Evolutionary conservation across 2,329 filamentous ascomycete genomes (phyloP).

Genomic region (Aspergillus sp.): DNA sequence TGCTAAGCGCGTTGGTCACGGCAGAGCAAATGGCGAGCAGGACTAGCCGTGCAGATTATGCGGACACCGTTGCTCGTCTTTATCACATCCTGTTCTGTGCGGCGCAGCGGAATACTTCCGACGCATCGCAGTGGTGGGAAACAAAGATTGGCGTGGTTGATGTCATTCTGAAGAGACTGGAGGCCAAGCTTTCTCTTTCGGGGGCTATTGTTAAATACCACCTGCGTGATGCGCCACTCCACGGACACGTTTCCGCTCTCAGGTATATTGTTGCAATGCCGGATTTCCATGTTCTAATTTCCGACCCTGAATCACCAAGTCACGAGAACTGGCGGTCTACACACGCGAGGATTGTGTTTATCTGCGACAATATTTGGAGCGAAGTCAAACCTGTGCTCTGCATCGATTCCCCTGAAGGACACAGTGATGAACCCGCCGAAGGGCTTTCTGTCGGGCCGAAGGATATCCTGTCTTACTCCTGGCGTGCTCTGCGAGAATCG

Average conservation of each 20-base stretch:
- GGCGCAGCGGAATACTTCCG: slow-evolving; percentile 40
- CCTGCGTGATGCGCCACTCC: slow-evolving; percentile 65
- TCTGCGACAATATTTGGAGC: slow-evolving; percentile 71
- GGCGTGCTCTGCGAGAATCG: slow-evolving; percentile 90
- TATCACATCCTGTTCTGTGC: slow-evolving; percentile 69
- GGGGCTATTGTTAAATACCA: slow-evolving; percentile 65
- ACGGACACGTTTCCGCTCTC: slow-evolving; percentile 68
- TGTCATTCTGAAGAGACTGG: slow-evolving; percentile 60
- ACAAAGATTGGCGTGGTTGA: slow-evolving; percentile 54
- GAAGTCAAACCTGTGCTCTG: slow-evolving; percentile 77
- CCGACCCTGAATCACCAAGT: slow-evolving; percentile 16
- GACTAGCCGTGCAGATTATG: slow-evolving; percentile 85
- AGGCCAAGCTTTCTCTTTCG: slow-evolving; percentile 64
- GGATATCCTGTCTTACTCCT: slow-evolving; percentile 89
- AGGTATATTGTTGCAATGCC: slow-evolving; percentile 56
- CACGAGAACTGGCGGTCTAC: slow-evolving; percentile 30
- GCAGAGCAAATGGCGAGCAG: slow-evolving; percentile 41
- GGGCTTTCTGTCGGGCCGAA: slow-evolving; percentile 77
- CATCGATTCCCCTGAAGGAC: slow-evolving; percentile 90
- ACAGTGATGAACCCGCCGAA: slow-evolving; percentile 59
- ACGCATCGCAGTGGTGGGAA: slow-evolving; percentile 27
- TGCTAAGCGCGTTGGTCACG: slow-evolving; percentile 33
- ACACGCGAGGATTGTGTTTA: slow-evolving; percentile 54
- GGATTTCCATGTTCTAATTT: slow-evolving; percentile 36
- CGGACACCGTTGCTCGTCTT: slow-evolving; percentile 81